Base-by-base conservation (phyloP, 805 yeast genomes). In the Lipomyces sp. region DNA sequence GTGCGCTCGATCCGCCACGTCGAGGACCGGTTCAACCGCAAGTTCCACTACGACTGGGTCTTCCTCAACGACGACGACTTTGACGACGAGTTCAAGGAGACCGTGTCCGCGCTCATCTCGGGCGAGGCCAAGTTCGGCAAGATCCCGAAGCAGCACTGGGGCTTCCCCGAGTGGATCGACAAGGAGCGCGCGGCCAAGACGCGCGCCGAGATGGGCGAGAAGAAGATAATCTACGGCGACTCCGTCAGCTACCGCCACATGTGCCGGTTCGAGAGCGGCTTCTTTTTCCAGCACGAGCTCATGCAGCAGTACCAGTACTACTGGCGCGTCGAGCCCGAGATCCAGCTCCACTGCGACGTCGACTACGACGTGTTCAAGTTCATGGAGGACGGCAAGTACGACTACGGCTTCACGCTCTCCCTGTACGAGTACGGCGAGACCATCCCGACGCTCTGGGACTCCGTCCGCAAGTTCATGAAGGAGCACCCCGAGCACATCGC, bases 321-420 rank as follows among this genome's bases (percentile, higher is more conserved):
- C 74, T 89, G 96, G 96, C 81, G 95, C 68, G 90, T 89, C 33
- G 96, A 89, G 70, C 96, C 96, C 13, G 83, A 79, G 60, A 80
- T 83, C 61, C 77, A 79, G 65, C 75, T 86, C 57, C 79, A 71
- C 68, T 88, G 95, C 71, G 87, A 86, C 65, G 73, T 89, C 51
- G 81, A 81, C 61, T 84, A 84, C 67, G 96, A 87, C 65, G 71
- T 86, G 11, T 87, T 87, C 77, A 77, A 81, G 69, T 85, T 74
- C 70, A 85, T 87, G 95, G 79, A 79, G 61, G 87, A 82, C 64
- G 79, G 84, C 65, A 73, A 78, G 51, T 80, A 84, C 70, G 77
- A 73, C 47, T 87, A 86, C 66, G 89, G 90, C 7, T 87, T 85
- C 69, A 80, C 91, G 38, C 77, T 87, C 56, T 75, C 90, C 4